A percentile compares a stretch with the other conserved stretches of the same genome.
These are phyloP conservation scores for Hygrophoropsis aurantiaca DNA, from an alignment of 768 basidiomycete species.

Conservation along the genomic window DNA sequence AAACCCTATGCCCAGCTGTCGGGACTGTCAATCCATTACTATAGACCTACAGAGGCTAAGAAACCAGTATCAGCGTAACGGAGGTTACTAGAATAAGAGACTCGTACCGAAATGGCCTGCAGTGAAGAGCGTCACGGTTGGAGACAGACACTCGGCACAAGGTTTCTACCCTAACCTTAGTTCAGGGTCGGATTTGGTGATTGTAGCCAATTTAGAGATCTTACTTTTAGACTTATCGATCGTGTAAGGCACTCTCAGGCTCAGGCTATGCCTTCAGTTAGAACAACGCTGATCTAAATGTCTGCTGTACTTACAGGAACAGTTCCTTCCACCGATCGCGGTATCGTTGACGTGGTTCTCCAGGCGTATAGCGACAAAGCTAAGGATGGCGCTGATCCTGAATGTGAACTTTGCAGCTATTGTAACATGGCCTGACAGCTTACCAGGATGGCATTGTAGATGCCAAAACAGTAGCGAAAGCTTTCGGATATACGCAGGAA, in stretches of 20 bases:
- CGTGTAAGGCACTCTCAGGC: too few species aligned
- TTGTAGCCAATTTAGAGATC: background rate
- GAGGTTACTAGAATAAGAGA: too few species aligned
- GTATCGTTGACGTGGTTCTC: background rate
- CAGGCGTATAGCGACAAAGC: background rate
- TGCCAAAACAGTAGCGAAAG: constrained; percentile 35
- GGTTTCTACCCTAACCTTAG: background rate
- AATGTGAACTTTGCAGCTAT: constrained; percentile 5
- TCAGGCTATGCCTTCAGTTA: too few species aligned
- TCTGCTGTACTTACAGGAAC: background rate
- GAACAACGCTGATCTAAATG: background rate
- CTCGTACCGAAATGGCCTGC: too few species aligned
- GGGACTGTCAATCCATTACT: too few species aligned
- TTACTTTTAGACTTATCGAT: background rate
- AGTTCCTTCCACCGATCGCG: background rate
- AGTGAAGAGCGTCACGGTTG: too few species aligned
- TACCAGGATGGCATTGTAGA: constrained; percentile 33
- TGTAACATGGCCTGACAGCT: constrained; percentile 21
- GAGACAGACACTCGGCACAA: too few species aligned
- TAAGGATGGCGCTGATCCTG: background rate
- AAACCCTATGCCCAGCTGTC: too few species aligned
- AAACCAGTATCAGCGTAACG: too few species aligned
- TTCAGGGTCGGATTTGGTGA: background rate
- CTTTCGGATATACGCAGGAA: constrained; percentile 49
- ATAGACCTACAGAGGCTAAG: too few species aligned